Percentiles rank a stretch among this genome's conserved stretches.
Evolutionary conservation across 129 eudicot species (phyloP).

Genomic region (Chrysanthemum lavandulifolium): DNA sequence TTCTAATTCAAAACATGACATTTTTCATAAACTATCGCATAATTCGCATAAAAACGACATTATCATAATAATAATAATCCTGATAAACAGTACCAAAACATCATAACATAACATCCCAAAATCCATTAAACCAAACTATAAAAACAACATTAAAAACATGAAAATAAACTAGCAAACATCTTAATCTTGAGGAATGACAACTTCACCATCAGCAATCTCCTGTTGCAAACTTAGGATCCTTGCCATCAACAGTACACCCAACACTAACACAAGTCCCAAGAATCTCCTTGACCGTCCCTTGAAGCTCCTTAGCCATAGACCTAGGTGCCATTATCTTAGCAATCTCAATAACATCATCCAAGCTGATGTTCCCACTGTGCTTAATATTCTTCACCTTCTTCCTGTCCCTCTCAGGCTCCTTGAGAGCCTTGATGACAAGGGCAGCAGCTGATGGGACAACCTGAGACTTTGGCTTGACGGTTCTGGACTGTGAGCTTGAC

Average conservation of each 20-base stretch:
- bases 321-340: conserved; percentile 64
- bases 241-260: conserved; percentile 73
- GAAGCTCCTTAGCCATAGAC: conserved; percentile 73
- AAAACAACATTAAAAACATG: neutral
- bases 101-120: no score
- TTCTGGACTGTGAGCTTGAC: conserved; percentile 90
- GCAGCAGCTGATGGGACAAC: conserved; percentile 91
- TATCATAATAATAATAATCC: no score
- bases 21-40: no score
- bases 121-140: no score
- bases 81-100: no score
- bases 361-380: conserved; percentile 59
- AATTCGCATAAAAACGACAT: no score
- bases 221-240: conserved; percentile 71
- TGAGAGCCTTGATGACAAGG: conserved; percentile 76
- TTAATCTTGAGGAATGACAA: conserved; percentile 64
- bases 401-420: conserved; percentile 83
- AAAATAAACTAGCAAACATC: neutral
- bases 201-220: conserved; percentile 65
- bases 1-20: no score
- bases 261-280: conserved; percentile 71
- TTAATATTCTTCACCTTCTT: conserved; percentile 77
- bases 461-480: conserved; percentile 85
- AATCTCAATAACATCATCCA: conserved; percentile 75
- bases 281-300: conserved; percentile 77